Base-by-base conservation (phyloP, 2,329 filamentous ascomycete species). In the Pseudogymnoascus sp. region DNA sequence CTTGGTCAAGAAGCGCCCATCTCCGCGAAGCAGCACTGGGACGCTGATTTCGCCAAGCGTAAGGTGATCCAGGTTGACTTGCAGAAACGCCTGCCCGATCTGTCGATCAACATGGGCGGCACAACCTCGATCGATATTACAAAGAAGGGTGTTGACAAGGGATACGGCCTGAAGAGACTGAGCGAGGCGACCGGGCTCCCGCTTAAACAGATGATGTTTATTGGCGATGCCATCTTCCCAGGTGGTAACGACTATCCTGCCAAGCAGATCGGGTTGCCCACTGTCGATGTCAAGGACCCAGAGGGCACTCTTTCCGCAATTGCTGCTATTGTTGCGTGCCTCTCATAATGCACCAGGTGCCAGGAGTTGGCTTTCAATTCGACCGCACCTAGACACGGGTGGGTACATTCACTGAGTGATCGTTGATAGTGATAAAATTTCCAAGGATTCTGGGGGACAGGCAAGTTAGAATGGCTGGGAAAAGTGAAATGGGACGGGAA, bases 101-200 rank as follows among this genome's bases (percentile, higher is more conserved):
- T 77, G 8, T 76, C 75, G 1, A 75, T 77, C 63, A 76, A 76
- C 66, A 76, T 77, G 73, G 76, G 76, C 42, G 76, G 75, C 6
- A 71, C 75, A 3, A 77, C 75, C 18, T 75, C 73, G 0, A 77
- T 77, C 51, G 76, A 77, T 63, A 74, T 77, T 36, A 77, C 75
- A 3, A 69, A 71, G 42, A 69, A 74, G 65, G 76, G 75, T 26
- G 75, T 77, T 34, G 74, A 77, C 65, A 77, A 77, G 70, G 51
- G 51, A 36, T 57, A 57, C n/a, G 51, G 51, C 10, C 51, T 57
- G 75, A 57, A 36, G 51, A 57, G 51, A 2, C 51, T 57, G 10
- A 57, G 51, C 5, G 51, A 57, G 51, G 51, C 51, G 10, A 57
- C 29, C 3, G 45, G 71, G 74, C 63, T 77, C 21, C 67, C 73